These are phyloP conservation scores for Globisporangium megalacanthum DNA, from an alignment of 352 stramenopile species.

Conservation along the genomic window DNA sequence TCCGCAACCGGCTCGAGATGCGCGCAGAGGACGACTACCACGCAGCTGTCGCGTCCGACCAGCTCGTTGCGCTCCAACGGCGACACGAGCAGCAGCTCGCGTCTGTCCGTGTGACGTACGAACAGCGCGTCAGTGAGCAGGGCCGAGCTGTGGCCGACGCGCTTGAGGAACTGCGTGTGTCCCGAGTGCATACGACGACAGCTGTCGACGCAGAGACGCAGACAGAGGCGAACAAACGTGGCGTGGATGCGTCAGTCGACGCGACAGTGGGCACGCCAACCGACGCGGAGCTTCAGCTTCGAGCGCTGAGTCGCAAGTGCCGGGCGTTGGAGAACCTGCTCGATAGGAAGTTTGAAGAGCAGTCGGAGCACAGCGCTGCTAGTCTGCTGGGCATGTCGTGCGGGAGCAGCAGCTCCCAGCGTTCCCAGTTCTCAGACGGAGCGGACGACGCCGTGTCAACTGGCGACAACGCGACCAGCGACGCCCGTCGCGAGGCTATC, in stretches of 20 bases:
- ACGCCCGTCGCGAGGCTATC: slow-evolving; percentile 1
- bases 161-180: slow-evolving; percentile 5
- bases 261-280: not conserved
- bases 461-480: slow-evolving; percentile 12
- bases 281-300: slow-evolving; percentile 21
- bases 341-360: slow-evolving; percentile 56
- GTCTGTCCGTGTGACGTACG: slow-evolving; percentile 16
- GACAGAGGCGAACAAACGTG: slow-evolving; percentile 10
- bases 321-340: slow-evolving; percentile 46
- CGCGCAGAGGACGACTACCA: slow-evolving; percentile 10
- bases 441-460: not conserved
- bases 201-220: slow-evolving; percentile 12
- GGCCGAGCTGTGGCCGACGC: slow-evolving; percentile 12
- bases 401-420: slow-evolving; percentile 14
- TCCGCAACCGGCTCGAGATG: slow-evolving; percentile 9
- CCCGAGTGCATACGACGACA: not conserved
- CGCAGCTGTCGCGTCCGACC: slow-evolving; percentile 11
- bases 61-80: slow-evolving; percentile 9
- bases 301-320: slow-evolving; percentile 41
- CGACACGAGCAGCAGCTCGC: slow-evolving; percentile 16
- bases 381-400: slow-evolving; percentile 24
- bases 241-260: no score
- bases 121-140: slow-evolving; percentile 20
- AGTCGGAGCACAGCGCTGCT: slow-evolving; percentile 11
- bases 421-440: not conserved